Conservation (phyloP, 2,329 filamentous ascomycete species). For the Epichloe gansuensis region DNA sequence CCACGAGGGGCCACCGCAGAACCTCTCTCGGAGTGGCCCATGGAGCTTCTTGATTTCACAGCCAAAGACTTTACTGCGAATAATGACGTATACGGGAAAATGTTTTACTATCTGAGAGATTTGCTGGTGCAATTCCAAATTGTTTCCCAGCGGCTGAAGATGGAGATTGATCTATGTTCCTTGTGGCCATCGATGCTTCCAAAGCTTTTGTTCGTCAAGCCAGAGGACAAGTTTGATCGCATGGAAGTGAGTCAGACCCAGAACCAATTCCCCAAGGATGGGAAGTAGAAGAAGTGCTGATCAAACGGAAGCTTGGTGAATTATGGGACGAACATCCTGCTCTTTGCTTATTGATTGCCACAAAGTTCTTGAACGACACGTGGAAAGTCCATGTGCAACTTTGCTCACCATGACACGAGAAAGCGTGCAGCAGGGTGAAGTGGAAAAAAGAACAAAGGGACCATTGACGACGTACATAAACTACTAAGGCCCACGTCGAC, state of each 20-base stretch:
- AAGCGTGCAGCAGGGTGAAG: neutral
- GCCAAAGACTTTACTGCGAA: constrained; percentile 4
- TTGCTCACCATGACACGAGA: constrained; percentile 11
- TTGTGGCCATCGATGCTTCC: neutral
- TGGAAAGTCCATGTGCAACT: constrained; percentile 16
- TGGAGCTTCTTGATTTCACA: constrained; percentile 12
- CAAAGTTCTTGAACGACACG: constrained; percentile 11
- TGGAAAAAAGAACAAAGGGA: neutral
- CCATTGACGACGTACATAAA: neutral
- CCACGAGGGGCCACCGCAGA: constrained; percentile 10
- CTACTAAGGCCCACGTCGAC: neutral
- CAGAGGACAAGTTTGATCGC: constrained; percentile 7
- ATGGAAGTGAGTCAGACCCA: constrained; percentile 8
- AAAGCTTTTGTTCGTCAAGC: neutral
- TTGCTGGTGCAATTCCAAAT: constrained; percentile 13
- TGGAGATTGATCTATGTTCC: neutral
- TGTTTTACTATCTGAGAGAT: constrained; percentile 16
- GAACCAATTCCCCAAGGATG: too few relatives aligned
- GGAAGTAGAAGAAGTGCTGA: neutral
- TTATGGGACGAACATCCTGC: constrained; percentile 9
- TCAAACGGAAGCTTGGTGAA: constrained; percentile 9
- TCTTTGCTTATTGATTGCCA: constrained; percentile 2
- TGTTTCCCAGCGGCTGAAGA: neutral
- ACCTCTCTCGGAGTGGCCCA: constrained; percentile 18
- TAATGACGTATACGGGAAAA: constrained; percentile 18